Conservation (phyloP, 2,329 filamentous ascomycete genomes). For the Sporothrix curviconia region DNA sequence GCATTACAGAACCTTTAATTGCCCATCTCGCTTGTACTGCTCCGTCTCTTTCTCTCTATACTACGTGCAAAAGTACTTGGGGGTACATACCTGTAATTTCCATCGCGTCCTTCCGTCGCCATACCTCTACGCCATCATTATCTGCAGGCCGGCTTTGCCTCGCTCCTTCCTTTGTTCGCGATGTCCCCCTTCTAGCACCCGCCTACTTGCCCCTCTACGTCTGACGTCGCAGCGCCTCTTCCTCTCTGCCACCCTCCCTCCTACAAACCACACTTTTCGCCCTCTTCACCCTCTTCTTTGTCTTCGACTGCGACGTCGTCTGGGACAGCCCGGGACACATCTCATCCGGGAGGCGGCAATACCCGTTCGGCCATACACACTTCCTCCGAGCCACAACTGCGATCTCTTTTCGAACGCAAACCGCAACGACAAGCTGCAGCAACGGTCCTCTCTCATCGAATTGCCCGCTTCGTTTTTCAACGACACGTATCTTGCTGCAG, state of each 20-base stretch:
- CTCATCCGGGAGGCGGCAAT: not conserved
- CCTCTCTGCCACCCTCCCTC: not conserved
- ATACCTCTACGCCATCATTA: conserved; percentile 1
- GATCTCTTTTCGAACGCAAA: not conserved
- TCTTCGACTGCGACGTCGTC: not conserved
- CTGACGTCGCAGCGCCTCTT: not conserved
- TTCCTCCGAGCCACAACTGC: not conserved
- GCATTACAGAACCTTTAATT: conserved; percentile 10
- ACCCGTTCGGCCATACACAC: not conserved
- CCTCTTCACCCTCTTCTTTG: not conserved
- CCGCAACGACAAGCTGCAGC: not conserved
- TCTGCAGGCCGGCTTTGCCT: not conserved
- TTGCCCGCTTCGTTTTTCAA: too few species aligned
- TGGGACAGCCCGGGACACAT: not conserved
- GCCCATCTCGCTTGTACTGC: not conserved
- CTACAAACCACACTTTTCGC: not conserved
- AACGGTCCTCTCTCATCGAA: not conserved
- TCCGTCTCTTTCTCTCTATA: not conserved
- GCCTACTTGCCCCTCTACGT: not conserved
- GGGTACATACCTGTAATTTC: not conserved
- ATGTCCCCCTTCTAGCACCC: not conserved
- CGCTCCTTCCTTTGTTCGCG: not conserved
- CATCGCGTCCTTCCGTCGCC: conserved; percentile 8
- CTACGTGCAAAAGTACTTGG: not conserved
- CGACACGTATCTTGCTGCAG: too few species aligned